Conservation (phyloP, 306 rosid genomes). For the Styphnolobium japonicum region DNA sequence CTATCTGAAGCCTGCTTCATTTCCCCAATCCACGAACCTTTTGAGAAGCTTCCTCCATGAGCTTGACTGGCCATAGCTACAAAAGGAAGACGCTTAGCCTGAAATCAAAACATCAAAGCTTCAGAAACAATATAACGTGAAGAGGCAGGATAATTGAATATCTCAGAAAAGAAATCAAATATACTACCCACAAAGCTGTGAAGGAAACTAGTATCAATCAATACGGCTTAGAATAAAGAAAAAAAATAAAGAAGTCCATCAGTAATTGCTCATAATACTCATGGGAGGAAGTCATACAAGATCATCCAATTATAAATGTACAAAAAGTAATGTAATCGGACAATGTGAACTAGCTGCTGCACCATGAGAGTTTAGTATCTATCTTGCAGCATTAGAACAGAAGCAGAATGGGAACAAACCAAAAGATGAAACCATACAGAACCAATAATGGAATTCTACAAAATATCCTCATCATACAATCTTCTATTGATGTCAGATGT, state of each 20-base stretch:
- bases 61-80: conserved; percentile 48
- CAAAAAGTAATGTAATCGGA: neutral
- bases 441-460: neutral
- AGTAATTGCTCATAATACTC: conserved; percentile 6
- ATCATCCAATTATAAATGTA: neutral
- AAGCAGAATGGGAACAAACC: neutral
- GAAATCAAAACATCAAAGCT: conserved; percentile 27
- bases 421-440: neutral
- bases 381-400: neutral
- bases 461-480: neutral
- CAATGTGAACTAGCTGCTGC: neutral
- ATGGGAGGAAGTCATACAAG: neutral
- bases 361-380: neutral
- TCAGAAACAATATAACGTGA: conserved; percentile 9
- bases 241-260: neutral
- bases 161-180: neutral
- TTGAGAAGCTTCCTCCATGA: conserved; percentile 68
- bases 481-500: neutral
- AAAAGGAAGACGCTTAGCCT: conserved; percentile 87
- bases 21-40: conserved; percentile 93
- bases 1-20: conserved; percentile 93
- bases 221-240: neutral
- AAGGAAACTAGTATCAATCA: neutral
- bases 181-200: neutral
- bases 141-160: conserved; percentile 1